Evolutionary conservation across 2,329 filamentous ascomycete species (phyloP), one percentile per base, ranked within the genome.

Genomic region (Fusarium sp.): DNA sequence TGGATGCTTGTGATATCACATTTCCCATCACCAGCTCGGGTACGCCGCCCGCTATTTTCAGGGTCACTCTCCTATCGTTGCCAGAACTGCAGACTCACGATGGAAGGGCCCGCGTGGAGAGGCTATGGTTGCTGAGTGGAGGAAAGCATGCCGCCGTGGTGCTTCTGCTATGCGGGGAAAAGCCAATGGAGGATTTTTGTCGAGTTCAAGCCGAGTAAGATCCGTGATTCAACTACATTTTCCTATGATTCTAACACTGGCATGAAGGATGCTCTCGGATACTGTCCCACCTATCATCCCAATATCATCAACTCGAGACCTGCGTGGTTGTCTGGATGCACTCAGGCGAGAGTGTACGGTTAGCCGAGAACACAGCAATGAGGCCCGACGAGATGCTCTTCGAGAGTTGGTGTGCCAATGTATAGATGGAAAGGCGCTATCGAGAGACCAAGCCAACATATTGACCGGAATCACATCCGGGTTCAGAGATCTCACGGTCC

Each of bases 1-100:
- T 89, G 4, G 75, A 80, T 17, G 83, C 81, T 3, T 85, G 88
- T 70, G 88, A 89, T 70, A 74, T 88, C 33, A 84, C 84, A 15
- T 80, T 89, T 40, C 80, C 80, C 5, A 63, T 86, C 22, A 60
- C 54, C 10, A 20, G 63, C 50, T 65, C 40, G 30, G 33, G 47
- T 35, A 32, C 50, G 25, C n/a, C 54, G 25, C 43, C 61, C 2
- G 27, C 25, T 9, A 63, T 78, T 8, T 82, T 86, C 57, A 82
- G 82, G 27, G 80, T 83, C 30, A 70, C 87, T 15, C 82, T 88
- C 6, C 73, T 88, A 37, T 83, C 84, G 1, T 70, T 83, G 4
- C 66, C 52, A 14, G 84, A 88, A 15, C 71, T 84, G 11, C 80
- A 77, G 10, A 71, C 77, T n/a, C 57, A 75, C 7, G 70, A 74